Percentiles rank a stretch among this genome's conserved stretches.
Evolutionary conservation across 331 rosid species (phyloP).

Genomic region (Spiraea crenata): DNA sequence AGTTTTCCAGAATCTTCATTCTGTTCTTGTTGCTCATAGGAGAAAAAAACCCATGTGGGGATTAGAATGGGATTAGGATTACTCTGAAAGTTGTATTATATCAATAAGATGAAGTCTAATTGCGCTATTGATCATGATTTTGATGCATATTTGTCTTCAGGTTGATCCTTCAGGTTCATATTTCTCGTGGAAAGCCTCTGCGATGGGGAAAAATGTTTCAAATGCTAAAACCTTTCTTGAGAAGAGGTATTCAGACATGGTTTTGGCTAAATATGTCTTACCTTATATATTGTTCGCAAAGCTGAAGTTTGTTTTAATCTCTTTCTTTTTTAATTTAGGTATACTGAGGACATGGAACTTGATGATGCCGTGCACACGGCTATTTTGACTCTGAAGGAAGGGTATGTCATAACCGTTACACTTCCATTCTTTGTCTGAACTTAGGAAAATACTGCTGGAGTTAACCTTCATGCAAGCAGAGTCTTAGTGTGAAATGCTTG

Average conservation of each 20-base stretch:
- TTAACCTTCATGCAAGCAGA: not conserved
- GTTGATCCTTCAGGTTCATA: slow-evolving; percentile 97
- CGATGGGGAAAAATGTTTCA: slow-evolving; percentile 98
- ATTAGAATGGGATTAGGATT: not conserved
- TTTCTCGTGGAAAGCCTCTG: slow-evolving; percentile 98
- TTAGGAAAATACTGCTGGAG: not conserved
- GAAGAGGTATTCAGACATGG: slow-evolving; percentile 60
- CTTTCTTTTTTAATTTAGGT: slow-evolving; percentile 40
- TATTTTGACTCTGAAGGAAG: slow-evolving; percentile 92
- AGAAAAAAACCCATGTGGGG: no score
- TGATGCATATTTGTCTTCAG: slow-evolving; percentile 34
- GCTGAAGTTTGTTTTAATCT: slow-evolving; percentile 8
- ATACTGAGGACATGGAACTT: slow-evolving; percentile 94
- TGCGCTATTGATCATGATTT: not conserved
- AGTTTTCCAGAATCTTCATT: not conserved
- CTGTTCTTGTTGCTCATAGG: not conserved
- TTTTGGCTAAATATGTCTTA: not conserved
- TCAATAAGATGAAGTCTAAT: not conserved
- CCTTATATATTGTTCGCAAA: not conserved
- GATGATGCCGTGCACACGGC: slow-evolving; percentile 98
- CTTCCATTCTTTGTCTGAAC: not conserved
- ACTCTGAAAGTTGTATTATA: not conserved
- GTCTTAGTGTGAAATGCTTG: not conserved
- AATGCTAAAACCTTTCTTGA: slow-evolving; percentile 93
- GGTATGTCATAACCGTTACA: slow-evolving; percentile 49